These are phyloP conservation scores for Thelephora ganbajun DNA, from an alignment of 768 basidiomycete species.

Conservation along the genomic window DNA sequence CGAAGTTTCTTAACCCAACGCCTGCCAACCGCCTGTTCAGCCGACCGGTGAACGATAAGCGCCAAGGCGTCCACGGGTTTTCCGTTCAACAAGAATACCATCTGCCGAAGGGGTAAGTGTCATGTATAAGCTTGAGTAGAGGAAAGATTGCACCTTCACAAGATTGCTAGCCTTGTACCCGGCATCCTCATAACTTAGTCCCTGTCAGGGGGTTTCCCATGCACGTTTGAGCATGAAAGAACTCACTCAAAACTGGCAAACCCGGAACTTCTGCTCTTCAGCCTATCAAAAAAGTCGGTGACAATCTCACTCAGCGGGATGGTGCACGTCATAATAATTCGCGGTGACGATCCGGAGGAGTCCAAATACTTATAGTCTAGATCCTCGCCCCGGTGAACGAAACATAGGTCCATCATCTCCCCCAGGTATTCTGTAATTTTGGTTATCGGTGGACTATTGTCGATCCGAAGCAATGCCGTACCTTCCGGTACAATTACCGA, in stretches of 20 bases:
- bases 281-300: conserved; percentile 86
- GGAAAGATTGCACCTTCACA: conserved; percentile 46
- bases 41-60: conserved; percentile 76
- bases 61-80: conserved; percentile 90
- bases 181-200: conserved; percentile 77
- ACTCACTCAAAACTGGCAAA: conserved; percentile 86
- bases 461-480: conserved; percentile 16
- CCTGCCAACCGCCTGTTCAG: conserved; percentile 59
- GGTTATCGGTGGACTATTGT: background rate
- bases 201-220: background rate
- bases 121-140: conserved; percentile 1
- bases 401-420: conserved; percentile 92
- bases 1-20: conserved; percentile 89
- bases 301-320: conserved; percentile 91
- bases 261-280: conserved; percentile 87
- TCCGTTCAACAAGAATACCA: conserved; percentile 80
- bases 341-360: conserved; percentile 33
- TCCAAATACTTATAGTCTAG: conserved; percentile 81
- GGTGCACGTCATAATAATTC: conserved; percentile 69
- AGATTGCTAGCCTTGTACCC: conserved; percentile 76
- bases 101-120: conserved; percentile 28
- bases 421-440: conserved; percentile 66
- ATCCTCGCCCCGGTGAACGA: conserved; percentile 69
- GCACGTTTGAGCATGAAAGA: background rate
- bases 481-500: conserved; percentile 92